Evolutionary conservation across 139 green algal species (phyloP).

Genomic region (Micromonas pusilla): DNA sequence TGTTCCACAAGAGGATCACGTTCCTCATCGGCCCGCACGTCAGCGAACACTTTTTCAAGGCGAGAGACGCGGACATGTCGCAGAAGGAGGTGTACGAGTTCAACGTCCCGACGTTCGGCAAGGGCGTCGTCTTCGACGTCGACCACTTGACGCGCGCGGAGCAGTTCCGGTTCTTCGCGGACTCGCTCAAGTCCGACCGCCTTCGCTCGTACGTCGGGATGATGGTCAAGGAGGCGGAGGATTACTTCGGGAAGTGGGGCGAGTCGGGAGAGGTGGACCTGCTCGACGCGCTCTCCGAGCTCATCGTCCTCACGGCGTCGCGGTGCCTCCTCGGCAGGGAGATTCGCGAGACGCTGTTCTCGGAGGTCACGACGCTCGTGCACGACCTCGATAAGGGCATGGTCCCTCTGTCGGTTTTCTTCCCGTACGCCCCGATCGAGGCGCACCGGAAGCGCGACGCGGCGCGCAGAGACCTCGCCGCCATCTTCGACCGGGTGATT

Average conservation of each 20-base stretch:
- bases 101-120: constrained; percentile 95
- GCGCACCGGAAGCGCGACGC: constrained; percentile 77
- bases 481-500: constrained; percentile 82
- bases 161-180: constrained; percentile 95
- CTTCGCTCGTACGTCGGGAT: constrained; percentile 80
- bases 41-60: constrained; percentile 92
- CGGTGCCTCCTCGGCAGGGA: constrained; percentile 84
- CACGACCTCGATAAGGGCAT: constrained; percentile 96
- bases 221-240: constrained; percentile 79
- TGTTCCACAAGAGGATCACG: constrained; percentile 91
- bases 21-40: constrained; percentile 91
- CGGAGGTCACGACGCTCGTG: constrained; percentile 71
- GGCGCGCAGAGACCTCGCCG: constrained; percentile 52
- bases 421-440: constrained; percentile 87
- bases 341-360: constrained; percentile 90
- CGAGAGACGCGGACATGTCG: constrained; percentile 37
- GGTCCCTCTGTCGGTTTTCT: constrained; percentile 86
- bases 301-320: constrained; percentile 89
- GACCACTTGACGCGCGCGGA: constrained; percentile 82
- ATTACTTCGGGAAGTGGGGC: constrained; percentile 84
- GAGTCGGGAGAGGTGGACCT: constrained; percentile 83
- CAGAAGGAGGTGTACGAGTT: constrained; percentile 88
- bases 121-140: constrained; percentile 96
- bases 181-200: constrained; percentile 77
- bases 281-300: constrained; percentile 69